Base-by-base conservation (phyloP, 768 basidiomycete species). In the Tricholoma bakamatsutake region DNA sequence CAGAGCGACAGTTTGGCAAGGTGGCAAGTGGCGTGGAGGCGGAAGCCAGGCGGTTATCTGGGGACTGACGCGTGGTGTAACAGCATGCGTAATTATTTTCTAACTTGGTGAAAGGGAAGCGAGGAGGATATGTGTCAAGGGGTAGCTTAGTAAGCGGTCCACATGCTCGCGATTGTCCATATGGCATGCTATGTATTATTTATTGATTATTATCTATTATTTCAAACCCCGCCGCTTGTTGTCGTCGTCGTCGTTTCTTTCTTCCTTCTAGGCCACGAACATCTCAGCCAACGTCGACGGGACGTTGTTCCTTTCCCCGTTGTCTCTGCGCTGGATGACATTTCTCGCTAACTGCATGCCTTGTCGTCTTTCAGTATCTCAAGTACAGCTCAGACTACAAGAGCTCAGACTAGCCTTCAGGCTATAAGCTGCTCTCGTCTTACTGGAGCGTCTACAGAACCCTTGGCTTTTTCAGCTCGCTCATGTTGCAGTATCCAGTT, bases 401-500 rank as follows among this genome's bases (percentile, higher is more conserved):
- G 78, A 77, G 68, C 21, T 24, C 21, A 24, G 21, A 24, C 21
- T 24, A 24, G 21, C 21, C 21, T 24, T 24, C 21, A 24, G 21
- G 21, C 21, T 24, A 24, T 24, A 24, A 24, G 21, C 21, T 24
- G 21, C 21, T 24, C 21, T 24, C 21, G 21, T 24, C 21, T 24
- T 24, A 50, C 63, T 62, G 69, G 67, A 64, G 70, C 64, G 57
- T 62, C 60, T 67, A 66, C 59, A 30, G 48, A 67, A 52, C 57
- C 57, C 50, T 55, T 21, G 59, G 50, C 57, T 54, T 67, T 39
- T 67, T 64, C 55, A 62, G 50, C 40, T 62, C 67, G 60, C 76
- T 69, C 71, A 85, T 85, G 83, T 80, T 84, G 79, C 82, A 83
- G 73, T 81, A 80, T 66, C 72, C 77, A 53, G 64, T 74, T 55